phyloP scores from a whole-genome alignment of 192 early-diverging fungal genomes.

The Backusella macrospora region DNA sequence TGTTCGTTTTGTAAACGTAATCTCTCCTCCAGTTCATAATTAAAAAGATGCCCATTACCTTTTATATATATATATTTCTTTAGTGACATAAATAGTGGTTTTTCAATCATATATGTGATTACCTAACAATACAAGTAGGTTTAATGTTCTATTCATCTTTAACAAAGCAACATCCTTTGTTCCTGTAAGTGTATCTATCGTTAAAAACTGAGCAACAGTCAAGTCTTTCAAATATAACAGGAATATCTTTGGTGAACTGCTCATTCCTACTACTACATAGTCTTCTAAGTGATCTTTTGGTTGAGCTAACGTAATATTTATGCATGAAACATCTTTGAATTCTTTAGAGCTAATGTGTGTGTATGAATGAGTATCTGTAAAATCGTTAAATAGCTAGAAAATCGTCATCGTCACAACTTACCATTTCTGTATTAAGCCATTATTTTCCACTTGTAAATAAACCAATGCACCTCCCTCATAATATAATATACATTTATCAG shows the following conservation, averaged over 20 bases:
- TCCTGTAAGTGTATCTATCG: constrained; percentile 55
- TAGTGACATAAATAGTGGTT: too few relatives aligned
- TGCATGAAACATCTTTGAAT: constrained; percentile 48
- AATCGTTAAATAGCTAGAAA: neutral
- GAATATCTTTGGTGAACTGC: neutral
- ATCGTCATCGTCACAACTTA: constrained; percentile 45
- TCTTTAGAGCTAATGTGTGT: neutral
- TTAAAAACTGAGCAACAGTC: constrained; percentile 37
- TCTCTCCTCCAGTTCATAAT: constrained; percentile 54
- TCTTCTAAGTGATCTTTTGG: constrained; percentile 58
- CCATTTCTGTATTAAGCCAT: constrained; percentile 35
- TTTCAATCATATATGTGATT: neutral
- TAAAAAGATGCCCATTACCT: constrained; percentile 81
- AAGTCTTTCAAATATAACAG: constrained; percentile 4
- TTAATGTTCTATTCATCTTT: constrained; percentile 64
- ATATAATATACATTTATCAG: constrained; percentile 59
- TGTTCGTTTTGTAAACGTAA: constrained; percentile 22
- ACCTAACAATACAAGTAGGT: constrained; percentile 77
- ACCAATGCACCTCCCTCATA: constrained; percentile 47
- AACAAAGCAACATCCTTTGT: constrained; percentile 71
- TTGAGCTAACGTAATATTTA: constrained; percentile 34
- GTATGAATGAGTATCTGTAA: neutral
- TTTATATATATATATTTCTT: neutral
- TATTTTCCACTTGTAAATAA: constrained; percentile 39
- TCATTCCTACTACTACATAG: constrained; percentile 49